Conservation (phyloP, 208 protist species). For the Leishmania mexicana region DNA sequence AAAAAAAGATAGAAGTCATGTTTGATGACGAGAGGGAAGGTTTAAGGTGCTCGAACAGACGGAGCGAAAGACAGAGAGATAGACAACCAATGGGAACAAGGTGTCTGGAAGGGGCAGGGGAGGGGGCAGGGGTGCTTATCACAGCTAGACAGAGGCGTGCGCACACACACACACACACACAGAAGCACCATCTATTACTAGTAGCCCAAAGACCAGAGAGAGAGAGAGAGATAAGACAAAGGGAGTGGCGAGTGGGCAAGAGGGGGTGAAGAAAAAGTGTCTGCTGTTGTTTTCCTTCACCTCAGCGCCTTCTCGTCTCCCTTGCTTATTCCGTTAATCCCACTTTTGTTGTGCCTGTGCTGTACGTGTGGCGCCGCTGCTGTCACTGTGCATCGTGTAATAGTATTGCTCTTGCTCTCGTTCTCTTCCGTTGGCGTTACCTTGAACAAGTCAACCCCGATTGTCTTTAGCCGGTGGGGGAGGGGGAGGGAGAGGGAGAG, state of each 20-base stretch:
- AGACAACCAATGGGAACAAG: neutral
- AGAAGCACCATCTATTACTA: neutral
- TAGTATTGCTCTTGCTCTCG: no score
- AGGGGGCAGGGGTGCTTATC: neutral
- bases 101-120: neutral
- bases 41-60: neutral
- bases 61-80: neutral
- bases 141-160: neutral
- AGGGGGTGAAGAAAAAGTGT: conserved; percentile 3
- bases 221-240: neutral
- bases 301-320: neutral
- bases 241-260: neutral
- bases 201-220: neutral
- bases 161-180: neutral
- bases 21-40: neutral
- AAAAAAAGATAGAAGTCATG: neutral
- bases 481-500: neutral
- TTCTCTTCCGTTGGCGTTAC: neutral
- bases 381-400: no score
- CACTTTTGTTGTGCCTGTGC: neutral
- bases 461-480: neutral
- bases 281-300: conserved; percentile 5
- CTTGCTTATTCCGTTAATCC: neutral
- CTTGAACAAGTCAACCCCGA: neutral
- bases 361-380: no score